Percentiles rank a stretch among this genome's conserved stretches.
phyloP scores from a whole-genome alignment of 352 stramenopile species.

The Globisporangium paroecandrum region DNA sequence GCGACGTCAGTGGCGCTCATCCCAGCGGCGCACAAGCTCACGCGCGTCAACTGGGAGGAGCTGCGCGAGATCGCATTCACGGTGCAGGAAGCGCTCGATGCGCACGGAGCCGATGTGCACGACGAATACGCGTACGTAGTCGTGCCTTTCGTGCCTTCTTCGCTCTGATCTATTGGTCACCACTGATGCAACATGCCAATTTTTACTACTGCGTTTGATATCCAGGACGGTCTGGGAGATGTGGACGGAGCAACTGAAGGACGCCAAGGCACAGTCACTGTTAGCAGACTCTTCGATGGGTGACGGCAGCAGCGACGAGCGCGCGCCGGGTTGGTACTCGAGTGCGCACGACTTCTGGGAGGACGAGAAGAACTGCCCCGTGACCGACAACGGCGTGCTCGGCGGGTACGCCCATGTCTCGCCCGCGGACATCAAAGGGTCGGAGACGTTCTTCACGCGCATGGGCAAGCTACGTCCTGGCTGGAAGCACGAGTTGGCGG shows the following conservation, averaged over 20 bases:
- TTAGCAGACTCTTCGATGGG: neutral
- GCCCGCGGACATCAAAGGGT: conserved; percentile 75
- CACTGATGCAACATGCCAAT: neutral
- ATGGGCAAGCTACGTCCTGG: conserved; percentile 40
- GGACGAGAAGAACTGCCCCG: conserved; percentile 88
- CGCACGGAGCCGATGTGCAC: conserved; percentile 42
- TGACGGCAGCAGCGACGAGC: conserved; percentile 3
- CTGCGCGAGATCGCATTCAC: conserved; percentile 41
- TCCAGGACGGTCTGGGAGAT: conserved; percentile 67
- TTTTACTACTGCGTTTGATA: neutral
- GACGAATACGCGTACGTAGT: conserved; percentile 54
- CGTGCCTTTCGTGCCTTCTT: neutral
- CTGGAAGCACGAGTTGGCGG: conserved; percentile 42
- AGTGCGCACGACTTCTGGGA: conserved; percentile 80
- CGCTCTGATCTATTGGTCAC: neutral
- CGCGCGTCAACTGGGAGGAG: conserved; percentile 58
- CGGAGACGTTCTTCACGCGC: conserved; percentile 51
- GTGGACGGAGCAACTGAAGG: conserved; percentile 60
- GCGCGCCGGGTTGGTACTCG: conserved; percentile 57
- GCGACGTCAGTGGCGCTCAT: conserved; percentile 19
- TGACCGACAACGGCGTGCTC: conserved; percentile 93
- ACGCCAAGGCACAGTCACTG: conserved; percentile 22
- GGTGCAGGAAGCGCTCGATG: conserved; percentile 66
- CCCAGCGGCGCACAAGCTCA: conserved; percentile 20
- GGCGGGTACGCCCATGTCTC: conserved; percentile 89